Percentiles rank a stretch among this genome's conserved stretches.
These are phyloP conservation scores for Fusarium fracticaudum DNA, from an alignment of 2,329 filamentous ascomycete genomes.

Conservation along the genomic window DNA sequence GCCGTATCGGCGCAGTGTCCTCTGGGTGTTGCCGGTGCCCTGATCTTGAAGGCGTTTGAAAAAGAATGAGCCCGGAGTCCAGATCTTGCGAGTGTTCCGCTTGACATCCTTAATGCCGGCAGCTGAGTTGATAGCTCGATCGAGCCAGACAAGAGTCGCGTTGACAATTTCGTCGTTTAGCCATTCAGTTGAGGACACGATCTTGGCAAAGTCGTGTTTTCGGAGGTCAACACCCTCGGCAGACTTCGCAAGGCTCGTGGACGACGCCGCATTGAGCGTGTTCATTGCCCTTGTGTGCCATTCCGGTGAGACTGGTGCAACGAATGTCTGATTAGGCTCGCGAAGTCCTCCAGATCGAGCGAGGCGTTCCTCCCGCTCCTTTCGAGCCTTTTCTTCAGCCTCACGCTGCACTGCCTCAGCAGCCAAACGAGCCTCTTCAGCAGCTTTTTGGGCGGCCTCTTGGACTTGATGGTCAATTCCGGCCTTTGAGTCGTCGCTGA, in stretches of 20 bases:
- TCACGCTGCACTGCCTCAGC: conserved; percentile 40
- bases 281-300: conserved; percentile 42
- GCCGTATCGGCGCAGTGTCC: conserved; percentile 66
- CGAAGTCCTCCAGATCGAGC: conserved; percentile 47
- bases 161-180: conserved; percentile 83
- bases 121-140: conserved; percentile 65
- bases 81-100: conserved; percentile 64
- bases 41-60: conserved; percentile 63
- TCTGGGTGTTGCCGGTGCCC: conserved; percentile 58
- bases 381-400: conserved; percentile 37
- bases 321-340: conserved; percentile 40
- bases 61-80: conserved; percentile 73
- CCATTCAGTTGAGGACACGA: conserved; percentile 69
- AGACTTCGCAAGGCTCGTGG: conserved; percentile 55
- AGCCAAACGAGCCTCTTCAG: conserved; percentile 41
- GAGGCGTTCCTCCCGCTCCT: conserved; percentile 43
- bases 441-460: conserved; percentile 35
- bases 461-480: conserved; percentile 40
- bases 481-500: conserved; percentile 44
- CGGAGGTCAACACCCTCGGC: conserved; percentile 61
- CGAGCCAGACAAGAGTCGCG: conserved; percentile 69
- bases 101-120: conserved; percentile 61
- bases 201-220: conserved; percentile 69
- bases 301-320: conserved; percentile 41
- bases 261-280: conserved; percentile 49